Conservation (phyloP, 805 yeast species). For the Isabelozyma heimii region DNA sequence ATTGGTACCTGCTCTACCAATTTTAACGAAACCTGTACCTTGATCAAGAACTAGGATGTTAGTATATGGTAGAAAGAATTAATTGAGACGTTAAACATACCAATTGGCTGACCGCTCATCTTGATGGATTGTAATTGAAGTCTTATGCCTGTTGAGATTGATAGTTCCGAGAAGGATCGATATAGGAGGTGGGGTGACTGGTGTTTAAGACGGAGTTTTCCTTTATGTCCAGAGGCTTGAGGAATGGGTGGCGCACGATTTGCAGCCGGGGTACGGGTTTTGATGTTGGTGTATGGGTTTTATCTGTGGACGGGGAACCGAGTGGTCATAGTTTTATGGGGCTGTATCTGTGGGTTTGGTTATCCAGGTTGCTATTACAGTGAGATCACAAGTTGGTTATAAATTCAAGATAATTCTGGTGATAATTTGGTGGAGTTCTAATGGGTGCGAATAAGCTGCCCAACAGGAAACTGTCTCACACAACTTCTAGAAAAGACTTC, state of each 20-base stretch:
- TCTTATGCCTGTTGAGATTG: not conserved
- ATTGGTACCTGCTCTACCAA: slow-evolving; percentile 95
- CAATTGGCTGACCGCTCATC: slow-evolving; percentile 29
- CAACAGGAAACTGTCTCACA: too few relatives aligned
- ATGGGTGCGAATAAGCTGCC: too few relatives aligned
- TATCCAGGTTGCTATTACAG: too few relatives aligned
- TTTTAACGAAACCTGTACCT: slow-evolving; percentile 98
- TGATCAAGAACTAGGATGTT: slow-evolving; percentile 77
- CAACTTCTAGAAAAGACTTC: too few relatives aligned
- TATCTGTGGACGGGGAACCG: too few relatives aligned
- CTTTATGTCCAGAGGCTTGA: not conserved
- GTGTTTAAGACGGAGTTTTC: not conserved
- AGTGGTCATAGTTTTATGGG: too few relatives aligned
- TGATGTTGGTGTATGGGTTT: too few relatives aligned
- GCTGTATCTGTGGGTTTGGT: too few relatives aligned
- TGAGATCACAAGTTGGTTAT: too few relatives aligned
- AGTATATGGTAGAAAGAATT: slow-evolving; percentile 3
- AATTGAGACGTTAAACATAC: slow-evolving; percentile 15
- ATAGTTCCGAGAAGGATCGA: not conserved
- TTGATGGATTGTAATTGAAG: not conserved
- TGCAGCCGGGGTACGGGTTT: not conserved
- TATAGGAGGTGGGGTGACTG: not conserved
- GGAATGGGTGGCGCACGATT: not conserved
- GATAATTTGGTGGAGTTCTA: too few relatives aligned
- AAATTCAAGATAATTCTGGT: too few relatives aligned